Conservation (phyloP, 176 grass and related monocot genomes). For the Ensete ventricosum region DNA sequence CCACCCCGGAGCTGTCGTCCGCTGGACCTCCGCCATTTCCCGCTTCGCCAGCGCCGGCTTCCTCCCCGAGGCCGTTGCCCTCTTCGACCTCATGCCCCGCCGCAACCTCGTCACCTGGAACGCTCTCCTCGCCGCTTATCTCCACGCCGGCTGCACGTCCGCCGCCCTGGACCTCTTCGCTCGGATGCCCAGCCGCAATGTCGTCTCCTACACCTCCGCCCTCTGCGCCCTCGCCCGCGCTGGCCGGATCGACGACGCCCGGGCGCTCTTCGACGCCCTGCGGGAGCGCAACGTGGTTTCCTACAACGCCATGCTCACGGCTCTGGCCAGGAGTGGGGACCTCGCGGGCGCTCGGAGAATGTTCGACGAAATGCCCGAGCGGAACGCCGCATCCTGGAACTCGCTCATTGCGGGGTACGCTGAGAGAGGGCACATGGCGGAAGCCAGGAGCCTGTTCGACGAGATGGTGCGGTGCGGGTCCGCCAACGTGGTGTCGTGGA, state of each 20-base stretch:
- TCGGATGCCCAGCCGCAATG: slow-evolving; percentile 5
- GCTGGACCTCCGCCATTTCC: slow-evolving; percentile 88
- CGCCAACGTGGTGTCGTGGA: slow-evolving; percentile 19
- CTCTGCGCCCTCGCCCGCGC: slow-evolving; percentile 12
- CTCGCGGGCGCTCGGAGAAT: neutral
- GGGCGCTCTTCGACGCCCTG: neutral
- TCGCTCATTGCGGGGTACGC: neutral
- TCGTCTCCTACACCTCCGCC: slow-evolving; percentile 8
- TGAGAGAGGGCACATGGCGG: slow-evolving; percentile 3
- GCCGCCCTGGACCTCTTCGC: slow-evolving; percentile 9
- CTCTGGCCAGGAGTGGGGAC: slow-evolving; percentile 3
- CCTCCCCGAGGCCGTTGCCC: slow-evolving; percentile 76
- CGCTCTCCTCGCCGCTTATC: slow-evolving; percentile 6
- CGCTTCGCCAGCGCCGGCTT: slow-evolving; percentile 17
- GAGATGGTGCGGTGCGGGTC: neutral
- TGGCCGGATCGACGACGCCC: slow-evolving; percentile 5
- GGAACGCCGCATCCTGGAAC: slow-evolving; percentile 11
- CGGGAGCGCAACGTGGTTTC: slow-evolving; percentile 4
- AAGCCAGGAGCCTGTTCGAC: slow-evolving; percentile 7
- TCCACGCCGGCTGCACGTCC: neutral
- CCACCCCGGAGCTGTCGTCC: slow-evolving; percentile 61
- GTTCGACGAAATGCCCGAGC: slow-evolving; percentile 18
- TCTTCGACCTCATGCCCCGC: slow-evolving; percentile 24
- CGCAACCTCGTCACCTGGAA: slow-evolving; percentile 16
- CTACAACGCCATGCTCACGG: slow-evolving; percentile 9